Conservation (phyloP, 305 asterid genomes). For the Fraxinus paxiana region DNA sequence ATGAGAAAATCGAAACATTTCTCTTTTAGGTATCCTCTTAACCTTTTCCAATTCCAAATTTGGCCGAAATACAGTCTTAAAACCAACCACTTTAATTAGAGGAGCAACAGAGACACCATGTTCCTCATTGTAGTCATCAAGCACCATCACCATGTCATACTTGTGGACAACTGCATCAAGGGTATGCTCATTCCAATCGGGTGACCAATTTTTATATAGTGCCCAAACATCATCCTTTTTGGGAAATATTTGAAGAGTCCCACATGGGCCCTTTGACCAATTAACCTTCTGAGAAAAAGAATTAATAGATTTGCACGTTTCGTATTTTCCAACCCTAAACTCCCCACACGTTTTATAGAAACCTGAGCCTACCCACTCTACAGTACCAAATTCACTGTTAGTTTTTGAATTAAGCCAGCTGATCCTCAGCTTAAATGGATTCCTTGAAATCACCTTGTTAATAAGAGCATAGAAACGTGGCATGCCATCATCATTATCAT, state of each 20-base stretch:
- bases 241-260: conserved; percentile 60
- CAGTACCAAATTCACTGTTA: conserved; percentile 54
- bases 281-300: conserved; percentile 75
- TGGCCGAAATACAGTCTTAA: conserved; percentile 69
- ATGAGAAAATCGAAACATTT: conserved; percentile 85
- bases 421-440: conserved; percentile 69
- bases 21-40: conserved; percentile 58
- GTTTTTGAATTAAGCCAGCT: conserved; percentile 89
- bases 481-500: conserved; percentile 89
- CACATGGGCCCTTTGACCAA: conserved; percentile 63
- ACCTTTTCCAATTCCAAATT: conserved; percentile 41
- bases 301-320: conserved; percentile 50
- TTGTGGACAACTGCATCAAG: conserved; percentile 64
- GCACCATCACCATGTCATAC: conserved; percentile 74
- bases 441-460: conserved; percentile 56
- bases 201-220: conserved; percentile 65
- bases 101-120: conserved; percentile 63
- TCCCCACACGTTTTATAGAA: conserved; percentile 84
- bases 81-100: conserved; percentile 71
- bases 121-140: conserved; percentile 60
- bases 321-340: conserved; percentile 71
- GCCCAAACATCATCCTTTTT: conserved; percentile 88
- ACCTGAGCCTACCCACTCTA: conserved; percentile 78
- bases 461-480: conserved; percentile 88
- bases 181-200: conserved; percentile 60